Conservation (phyloP, 495 filamentous ascomycete species). For the Penicillium subrubescens region DNA sequence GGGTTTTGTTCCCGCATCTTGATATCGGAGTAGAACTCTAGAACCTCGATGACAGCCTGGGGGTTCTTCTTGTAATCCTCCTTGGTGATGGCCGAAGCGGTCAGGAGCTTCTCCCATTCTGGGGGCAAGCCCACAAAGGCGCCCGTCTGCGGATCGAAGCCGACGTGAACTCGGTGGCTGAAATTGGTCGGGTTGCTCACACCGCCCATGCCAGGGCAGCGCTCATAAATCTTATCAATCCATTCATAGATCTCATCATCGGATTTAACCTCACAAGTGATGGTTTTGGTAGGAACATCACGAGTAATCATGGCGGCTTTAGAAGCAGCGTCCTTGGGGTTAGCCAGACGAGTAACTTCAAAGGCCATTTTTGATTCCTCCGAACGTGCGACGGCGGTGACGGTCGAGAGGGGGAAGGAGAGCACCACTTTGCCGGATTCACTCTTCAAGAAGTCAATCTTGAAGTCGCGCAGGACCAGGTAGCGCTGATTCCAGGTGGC, state of each 20-base stretch:
- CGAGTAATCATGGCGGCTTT: constrained; percentile 60
- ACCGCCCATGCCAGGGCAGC: constrained; percentile 95
- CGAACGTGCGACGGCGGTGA: constrained; percentile 80
- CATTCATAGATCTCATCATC: constrained; percentile 97
- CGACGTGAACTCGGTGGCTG: constrained; percentile 93
- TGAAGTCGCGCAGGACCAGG: constrained; percentile 82
- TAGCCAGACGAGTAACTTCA: constrained; percentile 77
- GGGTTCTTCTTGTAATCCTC: constrained; percentile 98
- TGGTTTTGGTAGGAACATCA: constrained; percentile 77
- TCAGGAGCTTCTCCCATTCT: constrained; percentile 95
- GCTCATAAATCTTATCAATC: constrained; percentile 96
- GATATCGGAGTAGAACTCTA: constrained; percentile 97
- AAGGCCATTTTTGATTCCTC: constrained; percentile 87
- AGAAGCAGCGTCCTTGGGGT: constrained; percentile 61
- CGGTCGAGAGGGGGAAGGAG: constrained; percentile 79
- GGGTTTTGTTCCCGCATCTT: constrained; percentile 84
- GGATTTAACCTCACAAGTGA: constrained; percentile 86
- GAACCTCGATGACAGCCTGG: constrained; percentile 95
- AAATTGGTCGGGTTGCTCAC: constrained; percentile 99
- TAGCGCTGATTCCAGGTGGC: constrained; percentile 90
- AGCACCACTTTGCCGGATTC: constrained; percentile 81
- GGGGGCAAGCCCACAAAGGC: constrained; percentile 90
- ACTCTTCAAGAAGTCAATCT: constrained; percentile 88
- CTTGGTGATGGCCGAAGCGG: constrained; percentile 93
- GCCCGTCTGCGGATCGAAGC: constrained; percentile 91